Conservation (phyloP, 805 yeast genomes). For the Hanseniaspora pseudoguilliermondii region DNA sequence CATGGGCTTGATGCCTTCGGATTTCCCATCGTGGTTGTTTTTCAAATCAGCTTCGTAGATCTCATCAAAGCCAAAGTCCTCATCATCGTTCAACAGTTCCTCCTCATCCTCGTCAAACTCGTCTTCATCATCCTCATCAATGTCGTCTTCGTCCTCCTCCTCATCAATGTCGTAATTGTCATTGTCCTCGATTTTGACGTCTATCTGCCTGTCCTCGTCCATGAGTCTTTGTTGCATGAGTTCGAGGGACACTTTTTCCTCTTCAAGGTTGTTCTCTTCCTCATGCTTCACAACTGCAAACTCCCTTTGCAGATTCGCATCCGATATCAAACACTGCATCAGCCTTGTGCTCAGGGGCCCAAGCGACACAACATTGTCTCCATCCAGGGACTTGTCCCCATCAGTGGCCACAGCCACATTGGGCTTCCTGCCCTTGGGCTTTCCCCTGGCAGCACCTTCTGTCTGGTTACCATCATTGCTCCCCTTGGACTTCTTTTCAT, state of each 20-base stretch:
- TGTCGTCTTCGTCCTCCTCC: constrained; percentile 7
- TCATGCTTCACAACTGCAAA: constrained; percentile 10
- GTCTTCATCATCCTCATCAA: constrained; percentile 15
- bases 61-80: constrained; percentile 8
- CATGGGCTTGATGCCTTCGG: background rate
- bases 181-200: background rate
- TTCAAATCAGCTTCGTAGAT: constrained; percentile 7
- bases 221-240: background rate
- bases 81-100: constrained; percentile 15
- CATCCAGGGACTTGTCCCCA: constrained; percentile 1
- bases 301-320: constrained; percentile 17
- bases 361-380: constrained; percentile 6
- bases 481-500: background rate
- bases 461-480: background rate
- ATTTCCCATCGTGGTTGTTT: constrained; percentile 31
- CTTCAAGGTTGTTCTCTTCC: background rate
- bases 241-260: background rate
- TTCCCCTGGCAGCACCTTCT: background rate
- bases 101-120: constrained; percentile 22
- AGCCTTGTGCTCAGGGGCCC: constrained; percentile 11
- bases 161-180: constrained; percentile 14
- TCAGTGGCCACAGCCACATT: background rate
- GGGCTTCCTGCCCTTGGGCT: background rate
- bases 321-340: constrained; percentile 7
- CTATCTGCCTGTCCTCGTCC: background rate